Base-by-base conservation (phyloP, 441 rosid species). In the Erysimum cheiri region DNA sequence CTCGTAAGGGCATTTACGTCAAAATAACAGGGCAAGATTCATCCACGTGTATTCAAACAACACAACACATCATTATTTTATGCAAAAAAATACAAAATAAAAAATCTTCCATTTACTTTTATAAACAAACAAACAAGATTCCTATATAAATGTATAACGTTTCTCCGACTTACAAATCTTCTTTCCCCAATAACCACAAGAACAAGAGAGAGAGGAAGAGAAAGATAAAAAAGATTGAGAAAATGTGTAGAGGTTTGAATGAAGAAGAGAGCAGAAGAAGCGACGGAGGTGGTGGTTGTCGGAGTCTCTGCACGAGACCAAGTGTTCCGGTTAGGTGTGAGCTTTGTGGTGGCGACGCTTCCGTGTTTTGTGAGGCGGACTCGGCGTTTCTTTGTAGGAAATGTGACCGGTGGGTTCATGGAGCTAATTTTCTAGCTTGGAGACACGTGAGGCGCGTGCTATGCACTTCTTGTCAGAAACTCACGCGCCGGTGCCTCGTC, bases 341-440 rank as follows among this genome's bases (percentile, higher is more conserved):
- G 81, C 87, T 92, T 0, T 92, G 98, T 15, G 82, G 81, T 3
- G 58, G 78, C 9, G 70, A 73, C 52, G 96, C 98, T 8, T 64
- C 78, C 17, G 64, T 90, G 52, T 92, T 85, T 69, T 92, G 98
- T 74, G 88, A 82, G 70, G 98, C 98, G 0, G 98, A 92, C 66
- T 77, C 85, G 56, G 98, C 98, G 0, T 88, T 62, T 64, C 84
- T 90, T 0, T 92, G 98, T 72, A 22, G 78, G 44, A 76, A 78
- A 70, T 92, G 98, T 31, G 98, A 92, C 49, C 81, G 70, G 72
- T 65, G 82, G 84, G 98, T 92, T 12, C 98, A 92, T 29, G 82
- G 77, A 54, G 98, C 96, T 6, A 92, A 92, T 74, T 88, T 92
- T 83, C 67, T 92, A 32, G 96, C 96, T 4, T 81, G 56, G 70